Percentiles rank a stretch among this genome's conserved stretches.
phyloP scores from a whole-genome alignment of 805 yeast species.

The Metschnikowia peoriensis region DNA sequence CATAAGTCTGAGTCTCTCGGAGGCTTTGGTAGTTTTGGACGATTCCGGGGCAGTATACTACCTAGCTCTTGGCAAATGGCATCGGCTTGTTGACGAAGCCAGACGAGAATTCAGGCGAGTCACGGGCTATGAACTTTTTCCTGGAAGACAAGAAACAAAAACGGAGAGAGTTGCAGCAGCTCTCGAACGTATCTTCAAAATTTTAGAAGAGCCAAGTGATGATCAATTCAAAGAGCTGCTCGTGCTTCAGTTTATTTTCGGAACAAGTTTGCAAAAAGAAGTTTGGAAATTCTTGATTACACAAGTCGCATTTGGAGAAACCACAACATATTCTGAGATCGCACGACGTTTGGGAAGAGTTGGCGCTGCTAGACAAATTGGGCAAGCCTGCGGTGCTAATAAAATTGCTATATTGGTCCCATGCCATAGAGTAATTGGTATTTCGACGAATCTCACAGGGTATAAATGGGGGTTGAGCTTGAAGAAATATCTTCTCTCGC shows the following conservation, averaged over 20 bases:
- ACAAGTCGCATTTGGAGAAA: conserved; percentile 27
- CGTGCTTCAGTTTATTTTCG: conserved; percentile 24
- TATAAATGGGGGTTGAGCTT: conserved; percentile 38
- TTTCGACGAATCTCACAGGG: conserved; percentile 32
- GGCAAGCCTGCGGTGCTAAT: conserved; percentile 41
- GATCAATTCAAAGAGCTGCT: conserved; percentile 7
- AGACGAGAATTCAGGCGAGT: conserved; percentile 11
- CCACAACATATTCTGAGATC: conserved; percentile 30
- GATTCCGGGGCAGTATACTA: conserved; percentile 12
- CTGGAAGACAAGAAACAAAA: conserved; percentile 8
- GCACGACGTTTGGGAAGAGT: conserved; percentile 30
- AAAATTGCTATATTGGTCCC: conserved; percentile 40
- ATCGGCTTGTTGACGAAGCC: conserved; percentile 13
- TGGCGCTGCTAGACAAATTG: conserved; percentile 37
- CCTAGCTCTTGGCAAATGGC: conserved; percentile 16
- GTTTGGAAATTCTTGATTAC: conserved; percentile 36
- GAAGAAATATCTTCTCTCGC: conserved; percentile 21
- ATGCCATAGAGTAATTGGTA: conserved; percentile 41
- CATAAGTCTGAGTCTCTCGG: conserved; percentile 12
- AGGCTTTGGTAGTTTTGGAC: conserved; percentile 16
- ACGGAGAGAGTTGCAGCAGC: not conserved
- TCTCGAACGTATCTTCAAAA: not conserved
- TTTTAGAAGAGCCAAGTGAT: conserved; percentile 11
- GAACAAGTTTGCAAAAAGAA: conserved; percentile 36
- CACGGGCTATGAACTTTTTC: conserved; percentile 1